Base-by-base conservation (phyloP, 2,329 filamentous ascomycete genomes). In the Nannizziopsis barbatae region DNA sequence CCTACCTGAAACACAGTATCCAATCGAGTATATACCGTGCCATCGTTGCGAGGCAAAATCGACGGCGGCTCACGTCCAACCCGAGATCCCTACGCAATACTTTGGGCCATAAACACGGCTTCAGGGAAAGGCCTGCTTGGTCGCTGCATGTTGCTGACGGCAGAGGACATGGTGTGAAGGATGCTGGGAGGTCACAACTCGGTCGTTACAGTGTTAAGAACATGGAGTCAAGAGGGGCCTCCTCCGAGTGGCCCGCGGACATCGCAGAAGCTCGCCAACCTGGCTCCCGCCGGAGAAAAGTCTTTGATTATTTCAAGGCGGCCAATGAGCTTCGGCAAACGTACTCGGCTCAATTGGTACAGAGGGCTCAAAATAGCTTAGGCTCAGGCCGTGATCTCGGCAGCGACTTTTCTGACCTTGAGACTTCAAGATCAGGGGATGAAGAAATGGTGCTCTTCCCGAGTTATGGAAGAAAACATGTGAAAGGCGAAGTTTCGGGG, bases 371-470 rank as follows among this genome's bases (percentile, higher is more conserved):
- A 5, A 62, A 65, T n/a, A 65, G 67, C 22, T 68, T 70, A 31
- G 68, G 72, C 39, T 69, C 63, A 18, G 64, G 65, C 36, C 63
- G 70, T 20, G 64, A 73, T 39, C 84, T 86, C 27, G 83, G 86
- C 0, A 84, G 83, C 0, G 79, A 83, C 1, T 95, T 94, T 60
- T 86, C 88, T 0, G 83, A 95, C 56, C 84, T 86, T 14, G 79
- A 83, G n/a, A 84, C 95, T 51, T 78, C 84, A 12, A 77, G 80
- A 9, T 81, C 80, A 52, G 89, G 86, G 10, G 79, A 87, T 52
- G 88, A 95, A 63, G 86, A 96, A 68, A 86, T 98, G 81, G 79
- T 98, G 8, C 64, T 98, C 18, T 98, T 98, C 57, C 92, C 92
- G 0, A 95, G 87, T 46, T 98, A 98, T 63, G 87, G 86, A 7